Base-by-base conservation (phyloP, 2,329 filamentous ascomycete genomes). In the Ophiostoma fasciatum region DNA sequence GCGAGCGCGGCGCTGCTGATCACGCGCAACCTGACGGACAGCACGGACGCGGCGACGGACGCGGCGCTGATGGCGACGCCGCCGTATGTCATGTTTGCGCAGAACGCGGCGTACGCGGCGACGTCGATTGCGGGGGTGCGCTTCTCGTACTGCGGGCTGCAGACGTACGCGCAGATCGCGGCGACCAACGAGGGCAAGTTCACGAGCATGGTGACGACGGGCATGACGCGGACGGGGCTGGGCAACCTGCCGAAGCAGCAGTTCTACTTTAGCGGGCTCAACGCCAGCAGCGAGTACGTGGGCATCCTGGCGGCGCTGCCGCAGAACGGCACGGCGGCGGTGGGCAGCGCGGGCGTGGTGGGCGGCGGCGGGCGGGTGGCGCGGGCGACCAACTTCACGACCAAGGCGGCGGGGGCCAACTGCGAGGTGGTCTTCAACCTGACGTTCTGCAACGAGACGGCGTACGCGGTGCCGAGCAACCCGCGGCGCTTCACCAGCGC, bases 391-490 rank as follows among this genome's bases (percentile, higher is more conserved):
- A 66, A 64, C n/a, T 93, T 93, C 55, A 64, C 62, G 7, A 94
- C 88, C 8, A 84, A 87, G 52, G 63, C 33, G 17, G 36, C 39
- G 31, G 22, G 39, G 25, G 71, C 74, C 41, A 93, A 87, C 50
- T 98, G 90, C 55, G 78, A 79, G 41, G 68, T 98, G 28, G 67
- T 96, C 31, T 87, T 78, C 54, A 78, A 92, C 50, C 72, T 98
- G n/a, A 64, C 75, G 0, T 92, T 96, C 55, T 98, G 90, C 60
- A 71, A 78, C 46, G 74, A 88, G 48, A 80, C 88, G 32, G 83
- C 88, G 34, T 94, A 94, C 52, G 81, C 88, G 7, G 90, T 94
- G 0, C 90, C 90, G 1, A 77, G 80, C 28, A 93, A 93, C 49
- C 66, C 73, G 2, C 58, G 62, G 25, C 71, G 63, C 31, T 76